phyloP scores from a whole-genome alignment of 257 asterid species.

The Capsicum pubescens region DNA sequence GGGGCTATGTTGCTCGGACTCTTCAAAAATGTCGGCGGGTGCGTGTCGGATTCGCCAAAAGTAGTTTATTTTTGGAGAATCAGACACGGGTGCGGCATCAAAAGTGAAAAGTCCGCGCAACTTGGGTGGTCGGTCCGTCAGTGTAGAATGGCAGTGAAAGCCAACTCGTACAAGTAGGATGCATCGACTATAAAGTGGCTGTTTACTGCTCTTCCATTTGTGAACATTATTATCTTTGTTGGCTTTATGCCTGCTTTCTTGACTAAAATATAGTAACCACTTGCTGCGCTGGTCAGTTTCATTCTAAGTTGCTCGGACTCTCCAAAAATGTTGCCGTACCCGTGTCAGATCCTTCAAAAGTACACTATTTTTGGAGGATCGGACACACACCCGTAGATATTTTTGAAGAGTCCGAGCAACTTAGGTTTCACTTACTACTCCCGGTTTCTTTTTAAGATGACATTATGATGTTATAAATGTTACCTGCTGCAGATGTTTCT shows the following conservation, averaged over 20 bases:
- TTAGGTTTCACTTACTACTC: not conserved
- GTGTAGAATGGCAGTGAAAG: not conserved
- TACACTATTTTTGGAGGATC: too few species aligned
- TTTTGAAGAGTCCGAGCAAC: too few species aligned
- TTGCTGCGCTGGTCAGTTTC: not conserved
- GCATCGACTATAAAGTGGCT: not conserved
- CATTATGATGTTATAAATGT: not conserved
- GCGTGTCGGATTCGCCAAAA: too few species aligned
- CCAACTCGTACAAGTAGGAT: not conserved
- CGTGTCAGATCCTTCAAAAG: too few species aligned
- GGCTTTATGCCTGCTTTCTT: not conserved
- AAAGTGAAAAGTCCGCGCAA: too few species aligned
- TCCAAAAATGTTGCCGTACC: too few species aligned
- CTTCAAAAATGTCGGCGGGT: too few species aligned
- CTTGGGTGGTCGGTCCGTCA: not conserved
- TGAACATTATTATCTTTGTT: not conserved
- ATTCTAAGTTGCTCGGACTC: too few species aligned
- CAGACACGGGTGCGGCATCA: too few species aligned
- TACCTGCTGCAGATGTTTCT: not conserved
- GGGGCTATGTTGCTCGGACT: too few species aligned
- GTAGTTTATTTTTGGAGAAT: too few species aligned
- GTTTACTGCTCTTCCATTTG: not conserved
- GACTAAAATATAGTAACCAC: not conserved
- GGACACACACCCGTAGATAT: too few species aligned
- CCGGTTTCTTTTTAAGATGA: not conserved